These are phyloP conservation scores for Fragaria nilgerrensis DNA, from an alignment of 306 rosid genomes.

Conservation along the genomic window DNA sequence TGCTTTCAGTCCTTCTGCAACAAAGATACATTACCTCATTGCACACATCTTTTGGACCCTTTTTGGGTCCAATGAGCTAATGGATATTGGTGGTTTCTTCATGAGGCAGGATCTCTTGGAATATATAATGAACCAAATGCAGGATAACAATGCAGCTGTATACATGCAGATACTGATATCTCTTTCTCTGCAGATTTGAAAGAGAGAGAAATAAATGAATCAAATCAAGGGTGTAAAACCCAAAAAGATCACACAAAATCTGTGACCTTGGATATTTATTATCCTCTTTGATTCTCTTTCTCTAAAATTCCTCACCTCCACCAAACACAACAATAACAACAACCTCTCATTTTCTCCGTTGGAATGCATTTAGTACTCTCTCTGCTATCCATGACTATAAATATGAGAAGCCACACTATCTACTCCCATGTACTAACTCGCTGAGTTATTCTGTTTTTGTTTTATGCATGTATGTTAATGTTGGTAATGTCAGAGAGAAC, in stretches of 20 bases:
- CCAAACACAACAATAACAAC: constrained; percentile 26
- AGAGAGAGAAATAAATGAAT: constrained; percentile 44
- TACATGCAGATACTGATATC: background rate
- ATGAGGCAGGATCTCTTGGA: background rate
- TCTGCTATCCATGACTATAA: constrained; percentile 7
- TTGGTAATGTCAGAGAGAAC: constrained; percentile 22
- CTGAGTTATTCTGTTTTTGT: constrained; percentile 40
- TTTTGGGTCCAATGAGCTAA: background rate
- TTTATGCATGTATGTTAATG: constrained; percentile 10
- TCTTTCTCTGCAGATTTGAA: constrained; percentile 20
- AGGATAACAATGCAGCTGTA: background rate
- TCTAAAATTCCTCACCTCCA: constrained; percentile 13
- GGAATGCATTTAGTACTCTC: constrained; percentile 3
- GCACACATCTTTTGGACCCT: background rate
- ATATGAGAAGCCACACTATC: constrained; percentile 20
- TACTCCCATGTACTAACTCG: constrained; percentile 39
- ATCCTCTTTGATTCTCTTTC: constrained; percentile 20
- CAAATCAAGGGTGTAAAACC: constrained; percentile 60
- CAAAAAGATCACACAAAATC: constrained; percentile 83
- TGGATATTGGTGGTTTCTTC: background rate
- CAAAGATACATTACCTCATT: background rate
- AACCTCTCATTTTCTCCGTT: constrained; percentile 28
- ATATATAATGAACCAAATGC: background rate
- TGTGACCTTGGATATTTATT: constrained; percentile 48
- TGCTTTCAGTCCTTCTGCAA: background rate